Base-by-base conservation (phyloP, 352 stramenopile genomes). In the Phytophthora litchii region DNA sequence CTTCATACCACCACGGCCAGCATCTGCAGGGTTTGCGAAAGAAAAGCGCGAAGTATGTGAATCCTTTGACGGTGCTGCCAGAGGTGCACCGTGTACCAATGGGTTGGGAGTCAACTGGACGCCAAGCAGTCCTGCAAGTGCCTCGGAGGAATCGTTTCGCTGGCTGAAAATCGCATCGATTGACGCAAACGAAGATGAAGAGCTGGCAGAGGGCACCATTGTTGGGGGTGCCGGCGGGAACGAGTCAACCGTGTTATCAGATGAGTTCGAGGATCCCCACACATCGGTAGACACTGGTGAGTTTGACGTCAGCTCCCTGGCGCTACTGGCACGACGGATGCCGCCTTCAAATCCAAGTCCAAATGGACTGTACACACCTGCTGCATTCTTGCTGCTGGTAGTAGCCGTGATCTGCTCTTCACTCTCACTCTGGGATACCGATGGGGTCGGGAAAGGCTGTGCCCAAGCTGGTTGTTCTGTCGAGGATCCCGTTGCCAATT, bases 131-230 rank as follows among this genome's bases (percentile, higher is more conserved):
- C 77, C 80, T 10, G 83, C 85, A 7, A 91, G 69, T 6, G 81
- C 79, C 29, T 91, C 83, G 7, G 85, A 88, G n/a, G 83, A 78
- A 21, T 92, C 81, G 27, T 76, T 88, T 20, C 81, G 74, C 36
- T 88, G 75, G 44, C 73, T 91, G 60, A 94, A 94, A 45, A 92
- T 92, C 16, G 85, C 81, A 46, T 94, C 85, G 40, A 94, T 91
- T 1, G 83, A 90, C 5, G 83, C 80, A 71, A 94, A 94, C 14
- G 83, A 92, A 32, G 80, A 74, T 4, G 76, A 81, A 3, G 70
- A 71, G 21, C 47, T 71, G 7, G 35, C 37, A 31, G 71, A 56
- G 14, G 44, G 36, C 20, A 47, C 20, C 23, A 60, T 20, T 1
- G 38, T 21, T 20, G 74, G 32, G 1, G 60, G 8, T 2, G 48